A percentile compares a stretch with the other conserved stretches of the same genome.
phyloP scores from a whole-genome alignment of 305 asterid genomes.

The Withania somnifera region DNA sequence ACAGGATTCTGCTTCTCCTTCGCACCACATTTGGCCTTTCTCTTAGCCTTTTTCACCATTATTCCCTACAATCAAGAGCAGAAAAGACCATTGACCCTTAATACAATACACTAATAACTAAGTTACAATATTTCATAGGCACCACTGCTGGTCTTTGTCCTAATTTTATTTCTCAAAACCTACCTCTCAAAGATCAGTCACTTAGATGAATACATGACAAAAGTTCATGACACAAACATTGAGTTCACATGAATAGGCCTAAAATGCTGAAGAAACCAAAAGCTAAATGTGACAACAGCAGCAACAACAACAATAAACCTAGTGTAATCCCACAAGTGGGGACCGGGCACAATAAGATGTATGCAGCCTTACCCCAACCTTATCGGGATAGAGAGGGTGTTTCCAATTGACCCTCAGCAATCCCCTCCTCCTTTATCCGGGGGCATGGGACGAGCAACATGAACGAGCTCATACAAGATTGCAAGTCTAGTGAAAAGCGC shows the following conservation, averaged over 20 bases:
- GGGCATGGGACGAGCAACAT: too few species aligned
- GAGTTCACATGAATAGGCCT: background rate
- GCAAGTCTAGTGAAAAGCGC: too few species aligned
- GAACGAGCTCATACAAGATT: too few species aligned
- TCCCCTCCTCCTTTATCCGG: too few species aligned
- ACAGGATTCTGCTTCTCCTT: conserved; percentile 47
- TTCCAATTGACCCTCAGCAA: too few species aligned
- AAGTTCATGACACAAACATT: background rate
- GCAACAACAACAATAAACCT: too few species aligned
- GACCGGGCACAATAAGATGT: too few species aligned
- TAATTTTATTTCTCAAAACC: background rate
- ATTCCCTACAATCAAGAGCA: conserved; percentile 30
- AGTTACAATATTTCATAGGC: background rate
- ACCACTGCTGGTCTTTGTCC: background rate
- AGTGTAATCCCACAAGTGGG: too few species aligned
- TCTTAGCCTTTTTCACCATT: conserved; percentile 84
- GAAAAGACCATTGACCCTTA: conserved; percentile 1
- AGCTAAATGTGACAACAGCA: too few species aligned
- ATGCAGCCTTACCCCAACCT: too few species aligned
- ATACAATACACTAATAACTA: background rate
- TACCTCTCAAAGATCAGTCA: background rate
- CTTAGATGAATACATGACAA: background rate
- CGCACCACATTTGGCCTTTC: conserved; percentile 45
- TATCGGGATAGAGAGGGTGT: too few species aligned
- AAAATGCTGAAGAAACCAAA: background rate